Percentiles rank a stretch among this genome's conserved stretches.
These are phyloP conservation scores for Coemansia sp. DNA, from an alignment of 192 early-diverging fungal species.

Conservation along the genomic window DNA sequence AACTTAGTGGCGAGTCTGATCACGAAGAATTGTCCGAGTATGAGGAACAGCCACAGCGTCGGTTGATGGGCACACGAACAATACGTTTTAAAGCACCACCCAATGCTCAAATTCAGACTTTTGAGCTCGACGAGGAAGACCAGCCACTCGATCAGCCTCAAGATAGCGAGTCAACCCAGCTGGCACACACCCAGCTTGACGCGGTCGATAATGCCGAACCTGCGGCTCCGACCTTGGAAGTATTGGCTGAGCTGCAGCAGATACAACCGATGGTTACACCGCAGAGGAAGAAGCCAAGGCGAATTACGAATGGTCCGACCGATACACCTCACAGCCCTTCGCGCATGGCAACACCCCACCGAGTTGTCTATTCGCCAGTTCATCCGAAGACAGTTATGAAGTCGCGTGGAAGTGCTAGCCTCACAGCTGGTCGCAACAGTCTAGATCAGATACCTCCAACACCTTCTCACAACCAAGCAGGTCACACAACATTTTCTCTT, in stretches of 20 bases:
- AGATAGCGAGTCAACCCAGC: not conserved
- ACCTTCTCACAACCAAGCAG: not conserved
- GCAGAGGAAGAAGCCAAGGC: not conserved
- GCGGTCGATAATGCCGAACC: not conserved
- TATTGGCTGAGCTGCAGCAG: not conserved
- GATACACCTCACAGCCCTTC: constrained; percentile 32
- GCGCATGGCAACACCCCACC: constrained; percentile 42
- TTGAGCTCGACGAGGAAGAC: constrained; percentile 36
- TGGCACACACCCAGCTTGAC: not conserved
- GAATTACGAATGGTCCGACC: not conserved
- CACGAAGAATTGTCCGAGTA: constrained; percentile 2
- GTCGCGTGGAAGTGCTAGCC: not conserved
- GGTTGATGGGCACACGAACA: constrained; percentile 30
- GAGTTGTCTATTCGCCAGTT: constrained; percentile 43
- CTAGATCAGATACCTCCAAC: not conserved
- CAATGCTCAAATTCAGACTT: constrained; percentile 39
- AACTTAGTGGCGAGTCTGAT: not conserved
- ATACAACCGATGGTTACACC: constrained; percentile 11
- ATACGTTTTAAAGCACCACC: constrained; percentile 47
- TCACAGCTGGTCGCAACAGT: not conserved
- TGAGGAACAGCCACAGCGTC: constrained; percentile 13
- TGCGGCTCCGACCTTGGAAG: not conserved
- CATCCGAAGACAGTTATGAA: constrained; percentile 18
- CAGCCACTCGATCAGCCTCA: constrained; percentile 8
- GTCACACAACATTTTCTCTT: no score